Conservation (phyloP, 371 early-diverging fungal species). For the Mortierella sp. region DNA sequence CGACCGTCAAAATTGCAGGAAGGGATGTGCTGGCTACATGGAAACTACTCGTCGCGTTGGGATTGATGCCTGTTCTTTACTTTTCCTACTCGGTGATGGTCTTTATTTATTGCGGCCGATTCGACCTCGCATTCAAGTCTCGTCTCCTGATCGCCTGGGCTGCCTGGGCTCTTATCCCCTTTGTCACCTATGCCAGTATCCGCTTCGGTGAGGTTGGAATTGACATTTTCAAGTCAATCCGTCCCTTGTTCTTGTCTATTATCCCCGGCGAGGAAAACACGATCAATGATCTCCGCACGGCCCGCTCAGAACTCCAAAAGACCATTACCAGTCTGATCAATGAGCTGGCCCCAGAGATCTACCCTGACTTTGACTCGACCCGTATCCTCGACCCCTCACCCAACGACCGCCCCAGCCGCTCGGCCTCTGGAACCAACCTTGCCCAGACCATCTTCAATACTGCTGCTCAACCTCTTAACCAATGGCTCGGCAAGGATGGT, state of each 20-base stretch:
- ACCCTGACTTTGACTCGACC: slow-evolving; percentile 79
- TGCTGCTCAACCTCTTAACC: slow-evolving; percentile 45
- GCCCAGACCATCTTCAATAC: slow-evolving; percentile 53
- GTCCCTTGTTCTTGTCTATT: slow-evolving; percentile 85
- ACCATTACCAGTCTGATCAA: slow-evolving; percentile 87
- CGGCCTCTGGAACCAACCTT: slow-evolving; percentile 44
- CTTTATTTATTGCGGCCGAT: slow-evolving; percentile 62
- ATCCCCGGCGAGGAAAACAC: slow-evolving; percentile 69
- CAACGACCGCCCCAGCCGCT: slow-evolving; percentile 46
- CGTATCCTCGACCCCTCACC: slow-evolving; percentile 56
- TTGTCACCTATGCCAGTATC: slow-evolving; percentile 86
- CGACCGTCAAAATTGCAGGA: slow-evolving; percentile 94
- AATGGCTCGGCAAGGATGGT: slow-evolving; percentile 69
- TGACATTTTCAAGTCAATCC: slow-evolving; percentile 86
- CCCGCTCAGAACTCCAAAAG: slow-evolving; percentile 81
- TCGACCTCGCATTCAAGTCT: slow-evolving; percentile 36
- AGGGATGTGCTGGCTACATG: slow-evolving; percentile 97
- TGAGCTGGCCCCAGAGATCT: slow-evolving; percentile 91
- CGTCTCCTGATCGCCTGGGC: slow-evolving; percentile 57
- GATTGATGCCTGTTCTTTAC: slow-evolving; percentile 83
- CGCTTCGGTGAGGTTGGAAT: slow-evolving; percentile 91
- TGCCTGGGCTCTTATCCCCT: slow-evolving; percentile 62
- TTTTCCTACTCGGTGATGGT: slow-evolving; percentile 76
- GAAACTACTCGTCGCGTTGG: slow-evolving; percentile 91
- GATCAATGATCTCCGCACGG: slow-evolving; percentile 69